Conservation (phyloP, 2,329 filamentous ascomycete species). For the Diplocarpon mali region DNA sequence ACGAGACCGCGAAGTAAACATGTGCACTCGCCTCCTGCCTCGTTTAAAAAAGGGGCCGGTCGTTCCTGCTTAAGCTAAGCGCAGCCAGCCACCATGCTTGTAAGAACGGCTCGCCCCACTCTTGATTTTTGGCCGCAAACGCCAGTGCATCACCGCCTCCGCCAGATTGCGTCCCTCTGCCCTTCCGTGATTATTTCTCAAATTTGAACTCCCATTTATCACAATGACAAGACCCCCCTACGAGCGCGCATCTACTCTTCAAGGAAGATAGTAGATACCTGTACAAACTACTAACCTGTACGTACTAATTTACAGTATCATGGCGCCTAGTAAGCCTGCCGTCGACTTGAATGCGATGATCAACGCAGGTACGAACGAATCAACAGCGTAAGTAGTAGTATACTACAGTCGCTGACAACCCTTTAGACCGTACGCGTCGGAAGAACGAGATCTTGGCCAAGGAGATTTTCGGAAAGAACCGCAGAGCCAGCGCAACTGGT, state of each 20-base stretch:
- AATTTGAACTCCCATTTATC: neutral
- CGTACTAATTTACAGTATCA: slow-evolving; percentile 14
- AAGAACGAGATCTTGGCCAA: slow-evolving; percentile 62
- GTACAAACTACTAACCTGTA: slow-evolving; percentile 8
- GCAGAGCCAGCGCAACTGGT: slow-evolving; percentile 46
- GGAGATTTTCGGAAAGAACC: slow-evolving; percentile 53
- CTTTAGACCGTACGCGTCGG: slow-evolving; percentile 48
- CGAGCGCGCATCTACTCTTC: neutral
- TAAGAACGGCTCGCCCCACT: too few relatives aligned
- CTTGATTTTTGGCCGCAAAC: neutral
- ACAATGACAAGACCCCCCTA: too few relatives aligned
- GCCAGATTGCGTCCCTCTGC: slow-evolving; percentile 4
- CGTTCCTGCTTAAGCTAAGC: slow-evolving; percentile 1
- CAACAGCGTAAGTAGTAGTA: neutral
- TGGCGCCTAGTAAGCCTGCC: slow-evolving; percentile 25
- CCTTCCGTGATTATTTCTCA: neutral
- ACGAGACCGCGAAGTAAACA: slow-evolving; percentile 3
- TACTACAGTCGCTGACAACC: slow-evolving; percentile 9
- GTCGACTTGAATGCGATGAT: slow-evolving; percentile 27
- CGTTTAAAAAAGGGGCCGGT: slow-evolving; percentile 3
- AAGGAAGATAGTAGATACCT: neutral
- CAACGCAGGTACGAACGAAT: slow-evolving; percentile 19
- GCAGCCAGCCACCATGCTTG: neutral
- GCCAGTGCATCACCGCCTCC: neutral
- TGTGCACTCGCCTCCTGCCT: slow-evolving; percentile 6